Evolutionary conservation across 768 basidiomycete genomes (phyloP).

Genomic region (Mycena crocata): DNA sequence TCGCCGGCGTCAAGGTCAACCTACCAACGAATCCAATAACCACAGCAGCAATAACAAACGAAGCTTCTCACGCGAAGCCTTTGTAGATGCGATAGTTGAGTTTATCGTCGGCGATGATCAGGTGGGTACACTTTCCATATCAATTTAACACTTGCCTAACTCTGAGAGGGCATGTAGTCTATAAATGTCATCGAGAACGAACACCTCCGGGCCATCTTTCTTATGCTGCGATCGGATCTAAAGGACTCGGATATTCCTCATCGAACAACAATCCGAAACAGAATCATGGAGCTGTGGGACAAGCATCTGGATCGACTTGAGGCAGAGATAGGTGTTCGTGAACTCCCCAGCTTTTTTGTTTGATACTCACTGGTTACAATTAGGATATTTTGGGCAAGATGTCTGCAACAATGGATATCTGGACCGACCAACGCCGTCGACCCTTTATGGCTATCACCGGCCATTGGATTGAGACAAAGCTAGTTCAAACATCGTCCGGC

Average conservation of each 20-base stretch:
- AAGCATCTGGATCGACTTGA: slow-evolving; percentile 38
- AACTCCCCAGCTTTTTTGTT: too few relatives aligned
- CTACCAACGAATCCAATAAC: background rate
- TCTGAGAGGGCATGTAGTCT: too few relatives aligned
- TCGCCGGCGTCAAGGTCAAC: background rate
- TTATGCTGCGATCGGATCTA: slow-evolving; percentile 42
- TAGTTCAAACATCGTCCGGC: slow-evolving; percentile 33
- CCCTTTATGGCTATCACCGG: slow-evolving; percentile 58
- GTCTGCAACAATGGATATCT: slow-evolving; percentile 50
- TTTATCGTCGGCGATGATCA: slow-evolving; percentile 45
- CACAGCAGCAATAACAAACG: background rate
- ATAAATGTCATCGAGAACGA: slow-evolving; percentile 33
- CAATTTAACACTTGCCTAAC: background rate
- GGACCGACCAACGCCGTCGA: slow-evolving; percentile 48
- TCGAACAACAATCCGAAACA: slow-evolving; percentile 37
- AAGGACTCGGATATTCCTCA: slow-evolving; percentile 46
- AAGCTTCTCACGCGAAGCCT: slow-evolving; percentile 37
- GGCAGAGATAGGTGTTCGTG: slow-evolving; percentile 31
- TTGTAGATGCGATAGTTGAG: slow-evolving; percentile 42
- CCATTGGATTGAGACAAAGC: slow-evolving; percentile 50
- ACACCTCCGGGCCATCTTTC: slow-evolving; percentile 30
- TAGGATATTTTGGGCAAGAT: too few relatives aligned
- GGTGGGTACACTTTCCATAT: slow-evolving; percentile 27
- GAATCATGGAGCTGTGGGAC: slow-evolving; percentile 38
- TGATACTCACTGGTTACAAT: too few relatives aligned